Evolutionary conservation across 2,329 filamentous ascomycete species (phyloP).

Genomic region (Hysterium pulicare): DNA sequence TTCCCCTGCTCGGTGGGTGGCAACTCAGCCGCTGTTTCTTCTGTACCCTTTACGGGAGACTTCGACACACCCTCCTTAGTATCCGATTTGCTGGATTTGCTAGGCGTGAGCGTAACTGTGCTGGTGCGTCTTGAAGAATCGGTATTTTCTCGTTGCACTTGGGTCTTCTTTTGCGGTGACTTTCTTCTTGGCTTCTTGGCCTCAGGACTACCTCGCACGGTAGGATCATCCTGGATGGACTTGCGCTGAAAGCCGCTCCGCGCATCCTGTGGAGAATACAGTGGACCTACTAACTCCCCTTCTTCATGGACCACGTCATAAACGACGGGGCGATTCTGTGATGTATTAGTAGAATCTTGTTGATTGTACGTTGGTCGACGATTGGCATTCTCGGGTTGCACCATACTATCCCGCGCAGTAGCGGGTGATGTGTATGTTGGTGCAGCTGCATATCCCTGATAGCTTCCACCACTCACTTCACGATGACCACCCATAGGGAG

Average conservation of each 20-base stretch:
- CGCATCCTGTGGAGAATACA: slow-evolving; percentile 3
- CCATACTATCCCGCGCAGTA: not conserved
- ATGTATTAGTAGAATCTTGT: not conserved
- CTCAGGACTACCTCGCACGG: slow-evolving; percentile 1
- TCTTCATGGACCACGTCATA: not conserved
- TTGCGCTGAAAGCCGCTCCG: slow-evolving; percentile 1
- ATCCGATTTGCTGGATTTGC: not conserved
- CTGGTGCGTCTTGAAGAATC: not conserved
- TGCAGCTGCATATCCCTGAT: not conserved
- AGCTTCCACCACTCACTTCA: not conserved
- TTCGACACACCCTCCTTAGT: not conserved
- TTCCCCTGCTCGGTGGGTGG: not conserved
- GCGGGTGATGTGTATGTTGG: not conserved
- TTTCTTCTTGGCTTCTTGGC: not conserved
- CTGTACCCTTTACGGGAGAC: not conserved
- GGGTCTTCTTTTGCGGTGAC: slow-evolving; percentile 2
- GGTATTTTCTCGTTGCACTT: not conserved
- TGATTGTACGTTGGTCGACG: too few relatives aligned
- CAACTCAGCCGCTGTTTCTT: not conserved
- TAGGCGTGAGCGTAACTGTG: not conserved
- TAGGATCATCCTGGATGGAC: not conserved
- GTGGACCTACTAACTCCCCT: not conserved
- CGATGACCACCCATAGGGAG: not conserved
- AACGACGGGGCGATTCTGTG: too few relatives aligned
- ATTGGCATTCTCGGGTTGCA: not conserved